These are phyloP conservation scores for Trametes sp. DNA, from an alignment of 1,284 basidiomycete species.

Conservation along the genomic window DNA sequence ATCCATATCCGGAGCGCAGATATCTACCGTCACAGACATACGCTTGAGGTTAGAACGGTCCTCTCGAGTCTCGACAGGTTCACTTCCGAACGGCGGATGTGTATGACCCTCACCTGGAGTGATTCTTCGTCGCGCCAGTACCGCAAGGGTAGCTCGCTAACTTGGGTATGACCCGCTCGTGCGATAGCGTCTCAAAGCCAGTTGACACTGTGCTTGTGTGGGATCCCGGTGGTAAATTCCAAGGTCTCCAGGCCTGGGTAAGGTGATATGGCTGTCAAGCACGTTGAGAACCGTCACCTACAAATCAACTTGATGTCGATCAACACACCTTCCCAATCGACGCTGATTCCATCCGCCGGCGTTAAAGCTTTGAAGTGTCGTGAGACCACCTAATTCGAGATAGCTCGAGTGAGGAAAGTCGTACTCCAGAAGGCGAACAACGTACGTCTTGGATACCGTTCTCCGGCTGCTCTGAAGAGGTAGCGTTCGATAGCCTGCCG, in stretches of 20 bases:
- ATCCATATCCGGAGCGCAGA: background rate
- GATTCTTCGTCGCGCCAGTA: background rate
- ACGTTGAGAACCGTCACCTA: background rate
- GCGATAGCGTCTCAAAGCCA: background rate
- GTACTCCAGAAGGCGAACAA: too few species aligned
- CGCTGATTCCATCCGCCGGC: too few species aligned
- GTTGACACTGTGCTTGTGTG: background rate
- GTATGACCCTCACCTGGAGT: background rate
- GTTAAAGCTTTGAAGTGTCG: too few species aligned
- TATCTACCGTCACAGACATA: background rate
- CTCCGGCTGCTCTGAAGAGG: too few species aligned
- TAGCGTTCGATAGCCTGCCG: background rate
- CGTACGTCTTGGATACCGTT: too few species aligned
- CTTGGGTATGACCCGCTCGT: background rate
- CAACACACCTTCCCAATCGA: background rate
- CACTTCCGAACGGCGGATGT: background rate
- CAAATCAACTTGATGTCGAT: background rate
- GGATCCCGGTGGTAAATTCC: background rate
- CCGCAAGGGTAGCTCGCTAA: background rate
- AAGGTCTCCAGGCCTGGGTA: background rate
- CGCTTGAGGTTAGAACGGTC: background rate
- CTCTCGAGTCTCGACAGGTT: background rate
- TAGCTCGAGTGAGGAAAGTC: too few species aligned
- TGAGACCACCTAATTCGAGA: too few species aligned
- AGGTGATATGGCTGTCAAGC: background rate